Percentiles rank a stretch among this genome's conserved stretches.
Conservation (phyloP, 2,329 filamentous ascomycete species). For the Aspergillus fumigatus region DNA sequence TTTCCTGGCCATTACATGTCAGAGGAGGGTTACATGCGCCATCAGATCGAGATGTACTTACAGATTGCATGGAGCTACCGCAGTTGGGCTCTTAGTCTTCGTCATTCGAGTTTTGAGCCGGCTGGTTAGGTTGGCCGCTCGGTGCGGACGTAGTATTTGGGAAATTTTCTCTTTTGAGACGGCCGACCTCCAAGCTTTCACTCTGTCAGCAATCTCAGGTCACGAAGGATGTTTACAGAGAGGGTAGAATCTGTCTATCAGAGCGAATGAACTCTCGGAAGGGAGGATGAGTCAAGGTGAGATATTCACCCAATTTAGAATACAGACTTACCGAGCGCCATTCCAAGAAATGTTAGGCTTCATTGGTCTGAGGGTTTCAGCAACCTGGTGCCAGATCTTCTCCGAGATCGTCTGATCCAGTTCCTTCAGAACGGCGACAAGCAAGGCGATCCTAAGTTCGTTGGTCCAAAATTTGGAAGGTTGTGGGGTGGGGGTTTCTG, state of each 20-base stretch:
- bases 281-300: background rate
- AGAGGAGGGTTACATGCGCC: background rate
- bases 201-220: background rate
- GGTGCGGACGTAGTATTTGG: background rate
- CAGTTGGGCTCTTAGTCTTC: background rate
- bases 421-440: background rate
- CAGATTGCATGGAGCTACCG: background rate
- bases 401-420: background rate
- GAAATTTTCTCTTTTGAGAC: background rate
- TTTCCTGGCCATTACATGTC: background rate
- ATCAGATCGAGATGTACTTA: background rate
- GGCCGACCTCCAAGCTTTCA: background rate
- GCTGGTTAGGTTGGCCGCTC: background rate
- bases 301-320: background rate
- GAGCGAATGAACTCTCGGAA: background rate
- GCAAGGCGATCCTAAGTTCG: background rate
- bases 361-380: background rate
- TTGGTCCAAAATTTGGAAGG: background rate
- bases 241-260: background rate
- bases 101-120: background rate
- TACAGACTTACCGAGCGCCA: background rate
- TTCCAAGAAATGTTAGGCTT: background rate
- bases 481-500: background rate
- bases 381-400: background rate
- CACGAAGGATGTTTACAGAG: background rate